Conservation (phyloP, 352 stramenopile genomes). For the Phytophthora multivora region DNA sequence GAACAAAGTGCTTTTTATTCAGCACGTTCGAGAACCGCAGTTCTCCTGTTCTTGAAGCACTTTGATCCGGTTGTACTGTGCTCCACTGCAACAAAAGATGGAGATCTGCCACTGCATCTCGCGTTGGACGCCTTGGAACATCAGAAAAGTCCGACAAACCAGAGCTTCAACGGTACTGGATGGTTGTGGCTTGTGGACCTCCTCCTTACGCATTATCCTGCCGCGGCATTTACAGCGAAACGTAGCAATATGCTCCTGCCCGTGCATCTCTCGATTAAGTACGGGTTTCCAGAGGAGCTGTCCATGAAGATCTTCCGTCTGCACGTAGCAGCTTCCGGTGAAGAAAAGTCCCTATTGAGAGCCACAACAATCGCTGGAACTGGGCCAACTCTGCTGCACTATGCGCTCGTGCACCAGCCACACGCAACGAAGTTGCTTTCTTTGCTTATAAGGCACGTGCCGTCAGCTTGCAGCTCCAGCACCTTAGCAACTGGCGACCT, state of each 20-base stretch:
- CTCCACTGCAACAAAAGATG: conserved; percentile 35
- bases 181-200: conserved; percentile 40
- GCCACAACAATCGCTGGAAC: conserved; percentile 40
- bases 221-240: conserved; percentile 24
- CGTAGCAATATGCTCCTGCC: conserved; percentile 37
- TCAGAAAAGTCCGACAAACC: conserved; percentile 14
- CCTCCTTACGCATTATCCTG: conserved; percentile 25
- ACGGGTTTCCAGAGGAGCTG: conserved; percentile 29
- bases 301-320: conserved; percentile 24
- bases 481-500: conserved; percentile 38
- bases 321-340: not conserved
- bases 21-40: conserved; percentile 29
- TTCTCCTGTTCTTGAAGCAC: conserved; percentile 50
- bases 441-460: conserved; percentile 37
- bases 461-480: conserved; percentile 32
- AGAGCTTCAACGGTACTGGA: not conserved
- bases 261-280: conserved; percentile 54
- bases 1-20: conserved; percentile 27
- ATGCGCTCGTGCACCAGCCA: conserved; percentile 52
- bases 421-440: conserved; percentile 30
- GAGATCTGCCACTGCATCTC: conserved; percentile 58
- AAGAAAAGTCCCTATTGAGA: conserved; percentile 13
- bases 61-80: conserved; percentile 35
- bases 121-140: conserved; percentile 49
- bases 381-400: conserved; percentile 63